Evolutionary conservation across 805 yeast genomes (phyloP).

Genomic region (Crinitomyces ghanaensis): DNA sequence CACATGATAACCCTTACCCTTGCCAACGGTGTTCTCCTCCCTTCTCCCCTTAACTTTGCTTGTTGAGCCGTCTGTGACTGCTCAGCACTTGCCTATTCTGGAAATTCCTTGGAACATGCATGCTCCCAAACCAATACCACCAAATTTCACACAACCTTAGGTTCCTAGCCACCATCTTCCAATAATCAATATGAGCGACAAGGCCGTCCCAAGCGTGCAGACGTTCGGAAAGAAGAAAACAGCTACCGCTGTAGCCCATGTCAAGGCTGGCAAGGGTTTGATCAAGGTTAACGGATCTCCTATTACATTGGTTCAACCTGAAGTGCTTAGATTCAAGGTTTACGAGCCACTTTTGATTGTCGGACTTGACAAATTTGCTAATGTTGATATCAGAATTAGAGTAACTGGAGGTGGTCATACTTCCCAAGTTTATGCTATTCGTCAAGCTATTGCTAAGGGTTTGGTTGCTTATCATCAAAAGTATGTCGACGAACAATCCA

Average conservation of each 20-base stretch:
- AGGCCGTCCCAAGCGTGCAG: no score
- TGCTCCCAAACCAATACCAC: no score
- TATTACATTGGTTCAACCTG: slow-evolving; percentile 98
- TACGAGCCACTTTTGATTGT: slow-evolving; percentile 98
- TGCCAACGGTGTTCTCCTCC: no score
- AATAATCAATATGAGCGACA: no score
- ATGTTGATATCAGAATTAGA: slow-evolving; percentile 97
- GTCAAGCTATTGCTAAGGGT: slow-evolving; percentile 99
- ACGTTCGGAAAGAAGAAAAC: slow-evolving; percentile 99
- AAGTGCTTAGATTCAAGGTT: slow-evolving; percentile 97
- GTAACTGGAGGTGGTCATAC: slow-evolving; percentile 99
- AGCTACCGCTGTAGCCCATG: slow-evolving; percentile 99
- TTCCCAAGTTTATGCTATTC: slow-evolving; percentile 98
- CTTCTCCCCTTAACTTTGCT: no score
- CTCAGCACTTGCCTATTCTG: no score
- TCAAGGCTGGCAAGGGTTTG: slow-evolving; percentile 98
- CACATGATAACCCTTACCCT: no score
- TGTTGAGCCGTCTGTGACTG: no score
- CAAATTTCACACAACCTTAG: no score
- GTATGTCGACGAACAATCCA: slow-evolving; percentile 98
- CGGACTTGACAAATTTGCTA: slow-evolving; percentile 97
- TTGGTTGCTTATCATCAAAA: slow-evolving; percentile 99
- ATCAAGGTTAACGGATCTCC: slow-evolving; percentile 99
- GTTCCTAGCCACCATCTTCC: no score
- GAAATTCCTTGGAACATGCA: no score